A percentile compares a stretch with the other conserved stretches of the same genome.
phyloP scores from a whole-genome alignment of 208 protist species.

The Spongospora subterranea region DNA sequence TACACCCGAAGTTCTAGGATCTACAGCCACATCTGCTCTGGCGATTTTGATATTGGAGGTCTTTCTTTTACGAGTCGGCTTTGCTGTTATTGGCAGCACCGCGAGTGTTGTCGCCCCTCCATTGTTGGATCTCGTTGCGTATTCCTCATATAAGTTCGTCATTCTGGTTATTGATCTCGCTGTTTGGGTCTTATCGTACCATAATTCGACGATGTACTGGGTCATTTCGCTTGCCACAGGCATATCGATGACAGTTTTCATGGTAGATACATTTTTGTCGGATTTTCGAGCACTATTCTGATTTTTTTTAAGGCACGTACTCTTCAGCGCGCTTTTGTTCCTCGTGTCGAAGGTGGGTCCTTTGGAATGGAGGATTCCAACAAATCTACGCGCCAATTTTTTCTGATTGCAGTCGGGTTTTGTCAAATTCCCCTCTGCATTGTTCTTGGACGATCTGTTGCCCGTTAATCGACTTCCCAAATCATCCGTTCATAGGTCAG shows the following conservation, averaged over 20 bases:
- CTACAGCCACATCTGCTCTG: slow-evolving; percentile 70
- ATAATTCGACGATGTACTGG: slow-evolving; percentile 48
- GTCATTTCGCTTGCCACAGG: slow-evolving; percentile 11
- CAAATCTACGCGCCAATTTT: background rate
- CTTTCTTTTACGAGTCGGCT: slow-evolving; percentile 60
- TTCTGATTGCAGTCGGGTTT: slow-evolving; percentile 43
- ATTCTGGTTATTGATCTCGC: slow-evolving; percentile 1
- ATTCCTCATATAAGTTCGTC: slow-evolving; percentile 66
- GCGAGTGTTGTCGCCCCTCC: slow-evolving; percentile 35
- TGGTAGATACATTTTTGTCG: slow-evolving; percentile 36
- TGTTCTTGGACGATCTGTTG: slow-evolving; percentile 33
- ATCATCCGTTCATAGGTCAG: too few relatives aligned
- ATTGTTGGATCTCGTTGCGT: slow-evolving; percentile 64
- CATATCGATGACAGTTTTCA: slow-evolving; percentile 55
- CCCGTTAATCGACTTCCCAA: background rate
- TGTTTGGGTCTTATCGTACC: background rate
- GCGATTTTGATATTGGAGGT: slow-evolving; percentile 74
- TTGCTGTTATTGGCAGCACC: slow-evolving; percentile 58
- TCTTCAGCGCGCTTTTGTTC: slow-evolving; percentile 18
- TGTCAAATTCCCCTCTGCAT: slow-evolving; percentile 42
- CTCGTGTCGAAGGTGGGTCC: slow-evolving; percentile 24
- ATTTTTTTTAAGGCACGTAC: background rate
- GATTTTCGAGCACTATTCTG: background rate
- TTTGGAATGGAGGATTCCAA: slow-evolving; percentile 36
- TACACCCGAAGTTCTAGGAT: slow-evolving; percentile 77